These are phyloP conservation scores for Ambrosiella beaveri DNA, from an alignment of 2,329 filamentous ascomycete genomes.

Conservation along the genomic window DNA sequence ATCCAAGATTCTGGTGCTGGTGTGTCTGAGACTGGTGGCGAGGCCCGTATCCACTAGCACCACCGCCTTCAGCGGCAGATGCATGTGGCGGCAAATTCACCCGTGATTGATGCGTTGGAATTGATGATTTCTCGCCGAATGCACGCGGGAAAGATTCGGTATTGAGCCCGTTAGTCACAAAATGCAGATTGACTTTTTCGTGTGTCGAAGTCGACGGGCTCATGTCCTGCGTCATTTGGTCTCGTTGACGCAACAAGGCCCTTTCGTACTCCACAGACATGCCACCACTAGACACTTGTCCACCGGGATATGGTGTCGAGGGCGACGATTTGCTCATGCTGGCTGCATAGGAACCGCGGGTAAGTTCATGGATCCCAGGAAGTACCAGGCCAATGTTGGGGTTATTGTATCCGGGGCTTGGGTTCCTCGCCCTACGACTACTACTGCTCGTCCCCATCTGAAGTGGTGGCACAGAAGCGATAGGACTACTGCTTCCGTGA, in stretches of 20 bases:
- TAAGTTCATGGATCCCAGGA: constrained; percentile 3
- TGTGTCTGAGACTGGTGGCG: background rate
- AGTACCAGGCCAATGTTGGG: background rate
- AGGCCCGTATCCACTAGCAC: no score
- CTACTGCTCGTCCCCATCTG: background rate
- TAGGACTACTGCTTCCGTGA: background rate
- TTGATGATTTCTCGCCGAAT: background rate
- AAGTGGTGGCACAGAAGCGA: background rate
- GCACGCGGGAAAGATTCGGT: background rate
- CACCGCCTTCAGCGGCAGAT: no score
- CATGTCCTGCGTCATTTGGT: constrained; percentile 1
- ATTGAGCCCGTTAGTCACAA: background rate
- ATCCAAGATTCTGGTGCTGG: background rate
- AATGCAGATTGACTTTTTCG: constrained; percentile 4
- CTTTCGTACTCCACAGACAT: background rate
- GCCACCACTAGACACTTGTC: background rate
- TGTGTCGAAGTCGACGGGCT: background rate
- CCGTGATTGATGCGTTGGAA: background rate
- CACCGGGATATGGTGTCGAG: background rate
- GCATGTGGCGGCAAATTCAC: background rate
- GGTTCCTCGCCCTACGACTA: background rate
- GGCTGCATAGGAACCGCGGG: background rate
- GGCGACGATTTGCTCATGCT: background rate
- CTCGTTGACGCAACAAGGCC: background rate
- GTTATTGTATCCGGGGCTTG: background rate